A percentile compares a stretch with the other conserved stretches of the same genome.
Evolutionary conservation across 345 rosid species (phyloP).

Genomic region (Acer yangbiense): DNA sequence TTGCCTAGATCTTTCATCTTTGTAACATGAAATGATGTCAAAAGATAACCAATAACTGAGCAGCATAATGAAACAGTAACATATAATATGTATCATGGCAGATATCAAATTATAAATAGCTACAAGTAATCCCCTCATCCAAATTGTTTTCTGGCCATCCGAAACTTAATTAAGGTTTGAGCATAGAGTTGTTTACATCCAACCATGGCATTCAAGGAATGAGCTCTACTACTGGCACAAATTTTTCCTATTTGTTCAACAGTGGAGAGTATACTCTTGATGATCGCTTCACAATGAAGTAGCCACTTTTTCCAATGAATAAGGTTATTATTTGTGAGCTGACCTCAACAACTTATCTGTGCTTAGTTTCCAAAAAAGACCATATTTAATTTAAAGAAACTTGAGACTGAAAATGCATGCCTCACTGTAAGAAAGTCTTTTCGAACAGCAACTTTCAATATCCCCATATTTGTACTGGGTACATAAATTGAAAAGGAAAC

Average conservation of each 20-base stretch:
- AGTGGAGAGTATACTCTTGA: neutral
- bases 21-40: neutral
- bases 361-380: neutral
- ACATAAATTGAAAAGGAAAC: constrained; percentile 1
- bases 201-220: neutral
- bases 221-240: neutral
- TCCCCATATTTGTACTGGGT: neutral
- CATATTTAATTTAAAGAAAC: neutral
- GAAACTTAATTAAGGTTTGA: constrained; percentile 8
- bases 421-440: neutral
- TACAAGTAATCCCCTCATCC: neutral
- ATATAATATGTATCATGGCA: neutral
- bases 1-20: constrained; percentile 9
- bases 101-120: neutral
- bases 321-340: neutral
- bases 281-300: neutral
- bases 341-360: neutral
- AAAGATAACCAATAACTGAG: neutral
- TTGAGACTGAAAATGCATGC: neutral
- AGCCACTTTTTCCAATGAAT: neutral
- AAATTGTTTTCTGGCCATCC: neutral
- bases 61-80: neutral
- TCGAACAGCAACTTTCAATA: neutral
- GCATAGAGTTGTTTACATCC: neutral
- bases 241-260: neutral